phyloP scores from a whole-genome alignment of 345 rosid species.

The Eucalyptus sp. region DNA sequence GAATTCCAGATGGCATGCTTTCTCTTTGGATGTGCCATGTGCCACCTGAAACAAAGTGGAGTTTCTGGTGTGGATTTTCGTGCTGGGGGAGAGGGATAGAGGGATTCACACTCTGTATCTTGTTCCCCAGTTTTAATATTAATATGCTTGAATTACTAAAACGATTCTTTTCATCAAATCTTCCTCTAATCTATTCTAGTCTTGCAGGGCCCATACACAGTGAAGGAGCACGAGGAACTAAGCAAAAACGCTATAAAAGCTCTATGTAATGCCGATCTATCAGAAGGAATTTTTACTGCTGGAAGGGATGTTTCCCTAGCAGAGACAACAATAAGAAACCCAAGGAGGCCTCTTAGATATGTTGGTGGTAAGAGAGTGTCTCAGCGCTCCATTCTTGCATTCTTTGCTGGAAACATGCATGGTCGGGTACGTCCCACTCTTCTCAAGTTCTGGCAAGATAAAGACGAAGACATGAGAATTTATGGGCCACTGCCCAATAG shows the following conservation, averaged over 20 bases:
- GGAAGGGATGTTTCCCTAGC: conserved; percentile 80
- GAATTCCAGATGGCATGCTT: not conserved
- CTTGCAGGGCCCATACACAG: conserved; percentile 76
- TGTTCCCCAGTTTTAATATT: not conserved
- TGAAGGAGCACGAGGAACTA: conserved; percentile 52
- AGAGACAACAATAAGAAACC: conserved; percentile 70
- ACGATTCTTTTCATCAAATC: not conserved
- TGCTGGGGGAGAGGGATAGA: not conserved
- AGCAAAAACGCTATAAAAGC: conserved; percentile 57
- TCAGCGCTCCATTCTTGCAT: conserved; percentile 78
- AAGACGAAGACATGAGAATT: conserved; percentile 72
- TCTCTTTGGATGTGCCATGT: not conserved
- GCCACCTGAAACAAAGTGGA: not conserved
- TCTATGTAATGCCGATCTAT: conserved; percentile 73
- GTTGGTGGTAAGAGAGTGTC: conserved; percentile 78
- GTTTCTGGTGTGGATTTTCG: not conserved
- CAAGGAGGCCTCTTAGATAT: conserved; percentile 44
- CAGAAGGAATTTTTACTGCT: conserved; percentile 50
- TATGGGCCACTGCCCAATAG: conserved; percentile 49
- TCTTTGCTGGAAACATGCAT: conserved; percentile 85
- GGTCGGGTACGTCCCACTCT: conserved; percentile 79
- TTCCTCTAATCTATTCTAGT: not conserved
- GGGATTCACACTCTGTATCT: not conserved
- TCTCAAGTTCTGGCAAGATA: conserved; percentile 62
- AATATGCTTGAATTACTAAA: not conserved